Evolutionary conservation across 1,284 basidiomycete species (phyloP).

Genomic region (Tylopilus orsonianus): DNA sequence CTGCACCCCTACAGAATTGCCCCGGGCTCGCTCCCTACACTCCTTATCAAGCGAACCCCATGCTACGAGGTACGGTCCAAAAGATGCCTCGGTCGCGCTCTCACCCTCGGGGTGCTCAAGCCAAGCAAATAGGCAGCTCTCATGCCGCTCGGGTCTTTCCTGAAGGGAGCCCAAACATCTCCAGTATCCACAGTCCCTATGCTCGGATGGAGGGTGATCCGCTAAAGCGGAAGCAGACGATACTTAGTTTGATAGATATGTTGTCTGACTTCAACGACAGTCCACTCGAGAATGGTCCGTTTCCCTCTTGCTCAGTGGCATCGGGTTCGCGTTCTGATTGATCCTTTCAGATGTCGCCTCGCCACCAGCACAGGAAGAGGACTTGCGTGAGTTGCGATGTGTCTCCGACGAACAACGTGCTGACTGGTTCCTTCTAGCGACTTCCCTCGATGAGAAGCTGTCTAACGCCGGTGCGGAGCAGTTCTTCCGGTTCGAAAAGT

Average conservation of each 20-base stretch:
- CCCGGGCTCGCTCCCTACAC: slow-evolving; percentile 23
- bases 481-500: slow-evolving; percentile 35
- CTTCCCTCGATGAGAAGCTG: slow-evolving; percentile 35
- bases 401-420: slow-evolving; percentile 4
- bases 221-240: slow-evolving; percentile 55
- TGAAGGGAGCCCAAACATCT: slow-evolving; percentile 31
- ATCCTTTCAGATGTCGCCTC: slow-evolving; percentile 34
- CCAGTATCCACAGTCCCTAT: slow-evolving; percentile 31
- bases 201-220: slow-evolving; percentile 32
- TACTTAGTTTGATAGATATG: slow-evolving; percentile 63
- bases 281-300: slow-evolving; percentile 45
- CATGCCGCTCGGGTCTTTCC: slow-evolving; percentile 31
- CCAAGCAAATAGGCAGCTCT: slow-evolving; percentile 24
- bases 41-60: slow-evolving; percentile 27
- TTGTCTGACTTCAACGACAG: slow-evolving; percentile 57
- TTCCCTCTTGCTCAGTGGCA: background rate
- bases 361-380: slow-evolving; percentile 55
- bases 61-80: slow-evolving; percentile 36
- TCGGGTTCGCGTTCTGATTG: slow-evolving; percentile 6
- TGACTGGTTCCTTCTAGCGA: slow-evolving; percentile 22
- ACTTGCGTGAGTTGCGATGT: slow-evolving; percentile 44
- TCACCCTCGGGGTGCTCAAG: slow-evolving; percentile 31
- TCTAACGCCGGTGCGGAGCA: slow-evolving; percentile 36
- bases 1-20: slow-evolving; percentile 25
- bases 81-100: slow-evolving; percentile 29